These are phyloP conservation scores for Arxiozyma telluris DNA, from an alignment of 1,139 yeast species.

Conservation along the genomic window DNA sequence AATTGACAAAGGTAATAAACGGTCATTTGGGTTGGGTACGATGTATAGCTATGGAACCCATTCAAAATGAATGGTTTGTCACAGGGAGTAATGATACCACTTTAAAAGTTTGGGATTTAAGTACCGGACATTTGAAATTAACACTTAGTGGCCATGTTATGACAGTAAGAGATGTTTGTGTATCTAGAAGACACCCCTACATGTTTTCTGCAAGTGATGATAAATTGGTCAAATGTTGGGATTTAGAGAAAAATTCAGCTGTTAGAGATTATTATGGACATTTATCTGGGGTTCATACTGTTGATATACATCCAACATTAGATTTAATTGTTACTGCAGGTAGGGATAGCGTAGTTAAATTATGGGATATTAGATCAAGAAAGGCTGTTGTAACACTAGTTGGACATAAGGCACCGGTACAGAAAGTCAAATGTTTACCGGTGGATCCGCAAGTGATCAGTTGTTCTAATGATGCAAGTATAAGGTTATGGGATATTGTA, in stretches of 20 bases:
- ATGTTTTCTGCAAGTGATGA: constrained; percentile 91
- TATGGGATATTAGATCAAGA: constrained; percentile 90
- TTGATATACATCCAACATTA: constrained; percentile 78
- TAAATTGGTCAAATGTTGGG: constrained; percentile 94
- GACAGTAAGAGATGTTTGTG: constrained; percentile 71
- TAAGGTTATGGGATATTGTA: constrained; percentile 75
- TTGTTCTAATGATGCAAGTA: constrained; percentile 76
- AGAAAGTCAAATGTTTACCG: constrained; percentile 55
- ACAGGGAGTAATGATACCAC: constrained; percentile 87
- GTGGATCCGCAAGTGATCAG: constrained; percentile 82
- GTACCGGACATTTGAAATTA: constrained; percentile 56
- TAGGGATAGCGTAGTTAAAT: constrained; percentile 74
- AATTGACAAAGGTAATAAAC: constrained; percentile 60
- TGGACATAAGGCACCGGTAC: constrained; percentile 76
- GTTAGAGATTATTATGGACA: constrained; percentile 92
- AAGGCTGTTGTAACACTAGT: constrained; percentile 64
- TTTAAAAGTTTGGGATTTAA: constrained; percentile 87
- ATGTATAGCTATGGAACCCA: constrained; percentile 67
- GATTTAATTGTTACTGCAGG: constrained; percentile 88
- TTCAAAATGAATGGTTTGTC: constrained; percentile 77
- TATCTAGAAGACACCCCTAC: constrained; percentile 74
- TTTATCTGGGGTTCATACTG: constrained; percentile 76
- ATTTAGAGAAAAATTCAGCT: constrained; percentile 74
- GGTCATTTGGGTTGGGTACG: constrained; percentile 96
- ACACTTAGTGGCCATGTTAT: constrained; percentile 86